phyloP scores from a whole-genome alignment of 805 yeast species.

The Suhomyces xylopsoci region DNA sequence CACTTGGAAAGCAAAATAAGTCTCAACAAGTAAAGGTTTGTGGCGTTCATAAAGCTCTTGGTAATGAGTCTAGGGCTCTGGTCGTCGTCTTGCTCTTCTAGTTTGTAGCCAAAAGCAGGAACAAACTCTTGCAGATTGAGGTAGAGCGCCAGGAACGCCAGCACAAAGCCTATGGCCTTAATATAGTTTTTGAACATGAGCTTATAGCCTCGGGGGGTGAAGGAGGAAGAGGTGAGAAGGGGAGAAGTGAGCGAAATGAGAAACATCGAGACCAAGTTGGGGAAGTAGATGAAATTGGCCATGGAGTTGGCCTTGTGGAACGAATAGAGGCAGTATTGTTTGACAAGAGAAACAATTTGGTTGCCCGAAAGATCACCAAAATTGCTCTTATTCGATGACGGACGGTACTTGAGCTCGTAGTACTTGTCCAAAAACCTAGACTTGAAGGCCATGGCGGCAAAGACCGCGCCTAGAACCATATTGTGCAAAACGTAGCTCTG shows the following conservation, averaged over 20 bases:
- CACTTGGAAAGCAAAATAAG: conserved; percentile 39
- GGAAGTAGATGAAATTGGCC: conserved; percentile 33
- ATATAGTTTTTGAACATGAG: conserved; percentile 31
- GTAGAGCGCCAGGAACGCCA: conserved; percentile 28
- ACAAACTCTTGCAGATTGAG: conserved; percentile 20
- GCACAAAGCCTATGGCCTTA: conserved; percentile 31
- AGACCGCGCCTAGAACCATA: conserved; percentile 14
- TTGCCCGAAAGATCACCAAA: neutral
- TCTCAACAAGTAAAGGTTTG: conserved; percentile 32
- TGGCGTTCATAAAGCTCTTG: conserved; percentile 23
- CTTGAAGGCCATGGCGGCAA: conserved; percentile 19
- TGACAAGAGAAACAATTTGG: conserved; percentile 10
- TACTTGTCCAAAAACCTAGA: conserved; percentile 19
- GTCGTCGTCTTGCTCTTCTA: neutral
- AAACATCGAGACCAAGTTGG: conserved; percentile 35
- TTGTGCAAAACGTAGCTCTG: conserved; percentile 27
- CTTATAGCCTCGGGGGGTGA: conserved; percentile 16
- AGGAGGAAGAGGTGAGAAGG: conserved; percentile 12
- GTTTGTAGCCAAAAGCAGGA: conserved; percentile 17
- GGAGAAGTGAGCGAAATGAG: conserved; percentile 35
- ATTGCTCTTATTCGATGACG: neutral
- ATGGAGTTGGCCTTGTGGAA: conserved; percentile 27
- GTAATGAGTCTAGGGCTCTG: conserved; percentile 12
- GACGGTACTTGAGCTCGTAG: conserved; percentile 18
- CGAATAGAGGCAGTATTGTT: conserved; percentile 17